Base-by-base conservation (phyloP, 2,329 filamentous ascomycete genomes). In the Cryphonectria radicalis region DNA sequence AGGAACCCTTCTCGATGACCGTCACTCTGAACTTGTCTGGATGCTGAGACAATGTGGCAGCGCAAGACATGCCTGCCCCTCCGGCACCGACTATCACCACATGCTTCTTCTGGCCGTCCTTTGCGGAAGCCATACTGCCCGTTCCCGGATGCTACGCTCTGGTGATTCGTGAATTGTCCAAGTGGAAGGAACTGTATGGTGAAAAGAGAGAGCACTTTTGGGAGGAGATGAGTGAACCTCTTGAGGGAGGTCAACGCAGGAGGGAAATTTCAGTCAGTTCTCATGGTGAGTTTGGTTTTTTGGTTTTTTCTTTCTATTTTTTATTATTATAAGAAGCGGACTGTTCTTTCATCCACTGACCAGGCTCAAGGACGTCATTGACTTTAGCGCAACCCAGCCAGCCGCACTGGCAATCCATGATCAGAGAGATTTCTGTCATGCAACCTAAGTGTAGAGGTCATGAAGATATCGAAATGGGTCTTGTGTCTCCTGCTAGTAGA, bases 21-120 rank as follows among this genome's bases (percentile, higher is more conserved):
- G 90, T 92, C 17, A 93, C 84, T 60, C 89, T 86, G 80, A 91
- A 93, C 73, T 86, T 87, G 53, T 91, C 86, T 0, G 88, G 88
- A 73, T 92, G 89, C 64, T 91, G 86, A 63, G 89, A 86, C 40
- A 93, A 84, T 42, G 91, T 90, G 42, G 90, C 85, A 14, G 91
- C 90, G 78, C 90, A 92, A 69, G 89, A 88, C 87, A 87, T 89
- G 78, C 89, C 90, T 62, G 89, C 87, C 53, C 89, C 89, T 37
- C 89, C 90, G 42, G 86, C 89, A 4, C 89, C 89, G 40, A 92
- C 84, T 35, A 91, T 83, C 14, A 88, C 83, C 28, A 91, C 82
- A 73, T 84, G 86, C 74, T 87, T 87, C 74, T 87, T 87, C 69
- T 76, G 67, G 28, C 55, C 46, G 22, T 68, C 62, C 74, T 53